These are phyloP conservation scores for Echinosophora koreensis DNA, from an alignment of 306 rosid species.

Conservation along the genomic window DNA sequence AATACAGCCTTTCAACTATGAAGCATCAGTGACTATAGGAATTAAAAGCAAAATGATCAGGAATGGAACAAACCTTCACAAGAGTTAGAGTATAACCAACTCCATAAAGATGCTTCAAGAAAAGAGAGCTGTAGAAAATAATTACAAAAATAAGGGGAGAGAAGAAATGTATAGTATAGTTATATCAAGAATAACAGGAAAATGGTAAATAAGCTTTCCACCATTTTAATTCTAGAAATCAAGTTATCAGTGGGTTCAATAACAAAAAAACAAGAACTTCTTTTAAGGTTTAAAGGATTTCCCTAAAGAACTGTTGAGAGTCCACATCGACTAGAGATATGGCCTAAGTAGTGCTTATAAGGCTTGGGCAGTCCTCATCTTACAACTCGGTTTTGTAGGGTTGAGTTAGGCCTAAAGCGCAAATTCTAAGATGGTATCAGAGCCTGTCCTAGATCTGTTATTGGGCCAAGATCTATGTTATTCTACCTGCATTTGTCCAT, in stretches of 20 bases:
- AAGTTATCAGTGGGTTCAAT: not conserved
- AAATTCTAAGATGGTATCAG: too few species aligned
- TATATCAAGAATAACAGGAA: conserved; percentile 20
- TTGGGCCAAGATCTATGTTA: too few species aligned
- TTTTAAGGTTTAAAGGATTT: conserved; percentile 9
- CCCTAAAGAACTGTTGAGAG: too few species aligned
- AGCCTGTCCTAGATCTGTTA: too few species aligned
- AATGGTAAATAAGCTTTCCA: not conserved
- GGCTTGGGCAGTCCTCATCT: too few species aligned
- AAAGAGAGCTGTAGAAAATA: conserved; percentile 80
- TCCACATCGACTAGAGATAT: too few species aligned
- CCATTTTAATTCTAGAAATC: conserved; percentile 20
- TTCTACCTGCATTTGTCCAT: too few species aligned
- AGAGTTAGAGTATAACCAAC: conserved; percentile 96
- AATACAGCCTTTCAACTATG: conserved; percentile 37
- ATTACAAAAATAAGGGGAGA: conserved; percentile 35
- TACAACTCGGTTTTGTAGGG: too few species aligned
- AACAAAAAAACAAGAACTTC: conserved; percentile 26
- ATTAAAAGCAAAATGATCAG: conserved; percentile 38
- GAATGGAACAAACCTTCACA: conserved; percentile 74
- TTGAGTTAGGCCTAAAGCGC: too few species aligned
- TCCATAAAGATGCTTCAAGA: conserved; percentile 95
- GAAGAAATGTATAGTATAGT: conserved; percentile 8
- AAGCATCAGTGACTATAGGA: conserved; percentile 36
- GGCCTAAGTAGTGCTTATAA: too few species aligned